Conservation (phyloP, 2,329 filamentous ascomycete genomes). For the Neofusicoccum umdonicola region DNA sequence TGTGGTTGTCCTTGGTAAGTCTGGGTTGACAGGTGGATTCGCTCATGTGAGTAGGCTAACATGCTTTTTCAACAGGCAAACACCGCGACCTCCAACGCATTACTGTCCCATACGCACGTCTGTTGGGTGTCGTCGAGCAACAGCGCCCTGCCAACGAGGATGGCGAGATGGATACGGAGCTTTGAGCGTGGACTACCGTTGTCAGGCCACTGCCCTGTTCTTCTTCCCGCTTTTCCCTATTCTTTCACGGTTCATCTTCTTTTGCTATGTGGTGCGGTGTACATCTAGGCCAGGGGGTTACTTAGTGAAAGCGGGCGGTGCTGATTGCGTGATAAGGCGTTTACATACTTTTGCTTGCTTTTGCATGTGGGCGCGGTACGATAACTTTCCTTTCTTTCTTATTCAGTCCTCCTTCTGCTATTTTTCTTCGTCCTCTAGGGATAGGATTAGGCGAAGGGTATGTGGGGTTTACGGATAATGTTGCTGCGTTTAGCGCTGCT, state of each 20-base stretch:
- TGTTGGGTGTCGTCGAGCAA: conserved; percentile 29
- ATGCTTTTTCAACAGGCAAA: conserved; percentile 64
- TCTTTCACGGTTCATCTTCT: not conserved
- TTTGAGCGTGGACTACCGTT: not conserved
- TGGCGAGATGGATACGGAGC: conserved; percentile 13
- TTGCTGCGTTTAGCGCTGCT: too few species aligned
- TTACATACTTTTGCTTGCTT: not conserved
- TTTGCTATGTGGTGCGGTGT: not conserved
- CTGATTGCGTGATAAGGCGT: not conserved
- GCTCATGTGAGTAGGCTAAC: conserved; percentile 24
- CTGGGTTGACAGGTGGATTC: not conserved
- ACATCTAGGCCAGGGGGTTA: not conserved
- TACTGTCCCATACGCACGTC: conserved; percentile 90
- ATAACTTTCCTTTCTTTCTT: too few species aligned
- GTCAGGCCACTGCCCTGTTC: too few species aligned
- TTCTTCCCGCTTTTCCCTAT: not conserved
- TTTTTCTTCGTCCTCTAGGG: too few species aligned
- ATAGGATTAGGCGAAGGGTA: too few species aligned
- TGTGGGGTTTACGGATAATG: too few species aligned
- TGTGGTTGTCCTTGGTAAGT: conserved; percentile 85
- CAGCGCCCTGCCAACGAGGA: not conserved
- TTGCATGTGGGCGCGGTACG: too few species aligned
- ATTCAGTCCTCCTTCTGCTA: too few species aligned
- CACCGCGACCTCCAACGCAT: conserved; percentile 90
- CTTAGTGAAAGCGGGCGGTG: not conserved